Conservation (phyloP, 257 asterid species). For the Solanum chaucha region DNA sequence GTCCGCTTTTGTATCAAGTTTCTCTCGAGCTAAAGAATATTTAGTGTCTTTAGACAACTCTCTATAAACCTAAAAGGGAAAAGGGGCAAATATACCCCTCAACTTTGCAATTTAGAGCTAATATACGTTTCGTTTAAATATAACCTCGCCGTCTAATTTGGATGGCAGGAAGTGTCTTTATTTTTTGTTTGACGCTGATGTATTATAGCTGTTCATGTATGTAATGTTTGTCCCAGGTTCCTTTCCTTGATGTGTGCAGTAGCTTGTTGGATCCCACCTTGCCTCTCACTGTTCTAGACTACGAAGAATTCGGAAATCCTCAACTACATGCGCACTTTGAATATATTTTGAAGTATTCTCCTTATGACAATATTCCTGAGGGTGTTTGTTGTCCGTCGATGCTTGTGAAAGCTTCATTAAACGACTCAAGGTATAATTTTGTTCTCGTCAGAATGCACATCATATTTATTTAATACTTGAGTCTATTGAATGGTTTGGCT, state of each 20-base stretch:
- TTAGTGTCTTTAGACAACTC: neutral
- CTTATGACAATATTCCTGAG: constrained; percentile 58
- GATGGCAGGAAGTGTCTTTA: neutral
- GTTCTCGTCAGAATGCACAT: neutral
- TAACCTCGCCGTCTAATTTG: neutral
- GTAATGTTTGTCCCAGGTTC: constrained; percentile 43
- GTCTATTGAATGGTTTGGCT: neutral
- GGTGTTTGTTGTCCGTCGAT: constrained; percentile 67
- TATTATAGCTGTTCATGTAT: neutral
- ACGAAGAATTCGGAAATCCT: constrained; percentile 93
- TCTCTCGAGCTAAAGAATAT: neutral
- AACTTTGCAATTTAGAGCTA: neutral
- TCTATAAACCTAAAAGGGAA: neutral
- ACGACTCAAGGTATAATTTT: constrained; percentile 64
- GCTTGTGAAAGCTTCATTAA: constrained; percentile 72
- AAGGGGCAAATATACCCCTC: neutral
- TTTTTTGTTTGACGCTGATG: neutral
- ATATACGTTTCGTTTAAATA: neutral
- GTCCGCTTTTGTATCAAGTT: neutral
- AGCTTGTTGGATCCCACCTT: constrained; percentile 65
- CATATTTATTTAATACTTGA: neutral
- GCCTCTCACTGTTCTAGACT: constrained; percentile 82
- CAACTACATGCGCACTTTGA: constrained; percentile 32
- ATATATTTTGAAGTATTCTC: constrained; percentile 66
- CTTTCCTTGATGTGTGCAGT: constrained; percentile 77